phyloP scores from a whole-genome alignment of 768 basidiomycete species.

The Strobilomyces confusus region DNA sequence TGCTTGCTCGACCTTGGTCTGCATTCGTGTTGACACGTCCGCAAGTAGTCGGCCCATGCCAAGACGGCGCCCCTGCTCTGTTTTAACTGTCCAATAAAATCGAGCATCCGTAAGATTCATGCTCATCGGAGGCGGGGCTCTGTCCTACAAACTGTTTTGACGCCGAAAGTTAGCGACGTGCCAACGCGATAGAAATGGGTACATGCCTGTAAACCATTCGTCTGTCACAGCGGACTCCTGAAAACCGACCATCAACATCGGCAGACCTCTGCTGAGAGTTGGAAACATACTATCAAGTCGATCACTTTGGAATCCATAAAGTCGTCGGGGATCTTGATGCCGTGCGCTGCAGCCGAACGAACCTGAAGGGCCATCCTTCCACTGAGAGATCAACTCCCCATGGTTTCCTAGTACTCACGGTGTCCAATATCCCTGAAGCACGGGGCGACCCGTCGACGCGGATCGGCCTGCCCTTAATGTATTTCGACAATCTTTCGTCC shows the following conservation, averaged over 20 bases:
- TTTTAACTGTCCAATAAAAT: constrained; percentile 48
- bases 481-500: constrained; percentile 65
- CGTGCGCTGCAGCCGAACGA: constrained; percentile 67
- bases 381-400: background rate
- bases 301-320: constrained; percentile 62
- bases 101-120: constrained; percentile 1
- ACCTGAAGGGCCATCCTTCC: constrained; percentile 36
- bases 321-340: constrained; percentile 64
- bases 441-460: constrained; percentile 73
- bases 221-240: constrained; percentile 66
- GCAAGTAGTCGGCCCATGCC: constrained; percentile 74
- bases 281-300: constrained; percentile 49
- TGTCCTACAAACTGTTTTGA: constrained; percentile 23
- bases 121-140: background rate
- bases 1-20: constrained; percentile 46
- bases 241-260: background rate
- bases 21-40: constrained; percentile 62
- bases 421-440: constrained; percentile 73
- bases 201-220: constrained; percentile 72
- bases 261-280: background rate
- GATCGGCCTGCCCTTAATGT: constrained; percentile 62
- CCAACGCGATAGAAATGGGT: background rate
- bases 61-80: constrained; percentile 68
- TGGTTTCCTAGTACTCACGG: constrained; percentile 34
- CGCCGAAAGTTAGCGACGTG: constrained; percentile 2